A percentile compares a stretch with the other conserved stretches of the same genome.
These are phyloP conservation scores for Yamadazyma pseudoaaseri DNA, from an alignment of 1,139 yeast genomes.

Conservation along the genomic window DNA sequence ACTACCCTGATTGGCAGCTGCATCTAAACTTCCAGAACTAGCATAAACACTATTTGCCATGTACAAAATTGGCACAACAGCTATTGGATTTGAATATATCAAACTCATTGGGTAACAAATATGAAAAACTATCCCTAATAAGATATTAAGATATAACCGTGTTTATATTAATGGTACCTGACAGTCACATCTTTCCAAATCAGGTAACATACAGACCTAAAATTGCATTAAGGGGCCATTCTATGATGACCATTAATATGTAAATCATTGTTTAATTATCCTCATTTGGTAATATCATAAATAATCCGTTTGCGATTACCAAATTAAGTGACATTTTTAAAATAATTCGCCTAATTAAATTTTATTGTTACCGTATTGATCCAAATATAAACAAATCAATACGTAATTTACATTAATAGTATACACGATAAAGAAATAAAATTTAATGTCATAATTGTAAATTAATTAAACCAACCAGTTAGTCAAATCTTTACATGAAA, in stretches of 20 bases:
- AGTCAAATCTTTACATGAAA: constrained; percentile 16
- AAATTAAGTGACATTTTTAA: neutral
- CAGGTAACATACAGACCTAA: too few relatives aligned
- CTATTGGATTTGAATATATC: constrained; percentile 1
- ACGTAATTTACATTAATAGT: neutral
- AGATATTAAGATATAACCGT: too few relatives aligned
- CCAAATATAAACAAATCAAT: constrained; percentile 1
- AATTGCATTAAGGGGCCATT: neutral
- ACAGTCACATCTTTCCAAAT: too few relatives aligned
- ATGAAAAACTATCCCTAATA: too few relatives aligned
- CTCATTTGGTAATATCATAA: neutral
- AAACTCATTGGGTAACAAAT: constrained; percentile 11
- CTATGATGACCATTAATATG: neutral
- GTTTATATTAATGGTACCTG: too few relatives aligned
- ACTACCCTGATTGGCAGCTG: too few relatives aligned
- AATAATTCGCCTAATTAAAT: neutral
- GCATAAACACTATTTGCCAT: constrained; percentile 5
- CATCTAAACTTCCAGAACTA: constrained; percentile 8
- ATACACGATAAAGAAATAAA: too few relatives aligned
- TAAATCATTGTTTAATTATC: neutral
- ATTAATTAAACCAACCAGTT: constrained; percentile 18
- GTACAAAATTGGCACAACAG: constrained; percentile 6
- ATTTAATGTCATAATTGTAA: too few relatives aligned
- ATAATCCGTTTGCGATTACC: neutral
- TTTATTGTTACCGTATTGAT: constrained; percentile 1